Evolutionary conservation across 1,284 basidiomycete genomes (phyloP).

Genomic region (Phlebopus sp.): DNA sequence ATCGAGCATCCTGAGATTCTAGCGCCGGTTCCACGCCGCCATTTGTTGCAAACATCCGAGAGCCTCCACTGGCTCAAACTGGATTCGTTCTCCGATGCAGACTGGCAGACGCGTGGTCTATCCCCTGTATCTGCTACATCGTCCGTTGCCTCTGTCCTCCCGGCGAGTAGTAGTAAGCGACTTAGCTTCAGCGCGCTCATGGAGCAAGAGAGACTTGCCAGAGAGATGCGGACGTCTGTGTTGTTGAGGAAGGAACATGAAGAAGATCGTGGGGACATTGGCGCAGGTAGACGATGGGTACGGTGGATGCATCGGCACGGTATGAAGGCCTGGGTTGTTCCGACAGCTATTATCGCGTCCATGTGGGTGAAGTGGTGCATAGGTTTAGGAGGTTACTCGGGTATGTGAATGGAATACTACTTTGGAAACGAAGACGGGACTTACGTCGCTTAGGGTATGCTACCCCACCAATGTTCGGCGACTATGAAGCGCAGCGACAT

Average conservation of each 20-base stretch:
- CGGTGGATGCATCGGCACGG: constrained; percentile 73
- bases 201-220: constrained; percentile 31
- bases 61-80: constrained; percentile 50
- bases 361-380: constrained; percentile 65
- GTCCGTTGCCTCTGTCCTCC: constrained; percentile 36
- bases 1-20: constrained; percentile 42
- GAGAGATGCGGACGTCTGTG: constrained; percentile 12
- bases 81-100: constrained; percentile 28
- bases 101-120: constrained; percentile 19
- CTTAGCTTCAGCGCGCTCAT: constrained; percentile 38
- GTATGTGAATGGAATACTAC: constrained; percentile 41
- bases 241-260: constrained; percentile 10
- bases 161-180: constrained; percentile 11
- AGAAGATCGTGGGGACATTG: constrained; percentile 33
- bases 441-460: constrained; percentile 48
- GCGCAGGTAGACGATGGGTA: constrained; percentile 61
- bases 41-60: constrained; percentile 49
- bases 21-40: constrained; percentile 54
- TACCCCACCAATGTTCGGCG: constrained; percentile 82
- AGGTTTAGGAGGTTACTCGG: constrained; percentile 79
- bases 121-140: constrained; percentile 45
- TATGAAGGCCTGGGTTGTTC: constrained; percentile 58
- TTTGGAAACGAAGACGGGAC: not conserved
- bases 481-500: constrained; percentile 92
- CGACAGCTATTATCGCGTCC: constrained; percentile 48